Evolutionary conservation across 805 yeast genomes (phyloP), one percentile per base, ranked within the genome.

Genomic region (Kuraishia floccosa): DNA sequence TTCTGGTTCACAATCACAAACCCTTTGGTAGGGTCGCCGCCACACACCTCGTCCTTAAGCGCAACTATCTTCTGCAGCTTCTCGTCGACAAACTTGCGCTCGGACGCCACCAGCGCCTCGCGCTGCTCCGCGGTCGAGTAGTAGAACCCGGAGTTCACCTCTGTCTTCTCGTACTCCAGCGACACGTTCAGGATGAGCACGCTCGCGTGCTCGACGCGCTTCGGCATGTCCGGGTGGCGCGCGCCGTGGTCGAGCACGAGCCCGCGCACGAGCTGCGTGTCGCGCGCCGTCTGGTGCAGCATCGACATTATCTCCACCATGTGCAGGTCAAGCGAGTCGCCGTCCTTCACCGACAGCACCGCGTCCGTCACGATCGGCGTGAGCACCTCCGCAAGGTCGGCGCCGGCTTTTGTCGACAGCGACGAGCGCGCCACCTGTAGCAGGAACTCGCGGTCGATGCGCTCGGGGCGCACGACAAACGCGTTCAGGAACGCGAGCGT

Each of bases 171-270:
- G 56, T 91, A 91, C 58, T 91, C 98, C 44, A 91, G 64, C 5
- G 95, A 83, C 27, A 91, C 98, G 54, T 91, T 91, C 45, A 91
- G 68, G 32, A 84, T 91, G 50, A 91, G 67, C 21, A 91, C 76
- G 47, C 72, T 64, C 2, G 96, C 96, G 53, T 91, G 84, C 40
- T 72, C 70, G 13, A 91, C 78, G 33, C 76, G 60, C 41, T 76
- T 81, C 36, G 98, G 98, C 98, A 91, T 91, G 57, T 91, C 98
- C 28, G 98, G 98, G 64, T 91, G 98, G 54, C 98, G 75, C 12
- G 96, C 96, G 42, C 98, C 98, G 54, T 91, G 98, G 54, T 91
- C 98, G 41, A 91, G 67, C 23, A 91, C 98, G 43, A 91, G 69
- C 28, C 98, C 98, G 44, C 71, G 76, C 40, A 91, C 65, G 36